Evolutionary conservation across 495 filamentous ascomycete species (phyloP), one percentile per base, ranked within the genome.

Genomic region (Penicillium verhagenii): DNA sequence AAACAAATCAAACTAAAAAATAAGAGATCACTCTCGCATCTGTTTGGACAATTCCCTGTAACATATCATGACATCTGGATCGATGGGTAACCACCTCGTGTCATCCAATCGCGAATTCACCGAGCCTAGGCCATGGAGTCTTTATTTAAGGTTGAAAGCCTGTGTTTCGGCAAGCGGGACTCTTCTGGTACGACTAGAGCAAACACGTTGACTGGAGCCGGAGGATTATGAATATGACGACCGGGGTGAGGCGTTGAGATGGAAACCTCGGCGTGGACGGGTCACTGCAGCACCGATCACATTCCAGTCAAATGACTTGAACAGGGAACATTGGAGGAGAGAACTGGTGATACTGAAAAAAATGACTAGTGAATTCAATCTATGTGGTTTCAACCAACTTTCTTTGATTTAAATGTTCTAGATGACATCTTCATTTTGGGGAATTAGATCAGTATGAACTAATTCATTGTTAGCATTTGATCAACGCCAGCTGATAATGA

Each of bases 221-320:
- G 64, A 66, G 64, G 60, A 59, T 66, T 60, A 60, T 47, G 56
- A 51, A 18, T 26, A 37, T 8, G n/a, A 26, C 2, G 31, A 16
- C 47, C 33, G 54, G 38, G 24, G 35, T 43, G 25, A 33, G 47
- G 47, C 42, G 63, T 64, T 46, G n/a, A 16, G 50, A 64, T 64
- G 46, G 54, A 59, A 64, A 64, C 52, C 21, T 5, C n/a, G 37
- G 42, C 2, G 4, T 42, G 20, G 6, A 14, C 21, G 23, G 49
- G 23, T 29, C 19, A 20, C 21, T 52, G 49, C 49, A 52, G 49
- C 33, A 24, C 23, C 29, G 13, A 52, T 52, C 49, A 52, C 49
- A 52, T 35, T 35, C 31, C 14, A 26, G 49, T 52, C 49, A 40
- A 52, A 43, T 52, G 49, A 43, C 37, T 20, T 14, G 6, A 19